Conservation (phyloP, 2,329 filamentous ascomycete genomes). For the Aspergillus chevalieri region DNA sequence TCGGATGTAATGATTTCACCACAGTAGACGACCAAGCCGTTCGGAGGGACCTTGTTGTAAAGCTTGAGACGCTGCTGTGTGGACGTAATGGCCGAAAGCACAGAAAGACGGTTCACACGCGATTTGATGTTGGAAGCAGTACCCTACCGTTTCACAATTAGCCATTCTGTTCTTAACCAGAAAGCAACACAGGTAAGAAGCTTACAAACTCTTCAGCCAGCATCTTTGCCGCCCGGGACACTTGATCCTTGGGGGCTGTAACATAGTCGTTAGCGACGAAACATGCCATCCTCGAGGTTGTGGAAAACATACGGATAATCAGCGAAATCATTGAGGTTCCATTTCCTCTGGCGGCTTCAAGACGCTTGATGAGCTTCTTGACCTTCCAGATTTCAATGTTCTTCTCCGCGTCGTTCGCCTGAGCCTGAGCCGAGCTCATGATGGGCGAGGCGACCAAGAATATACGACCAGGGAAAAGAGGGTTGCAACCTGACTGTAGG, state of each 20-base stretch:
- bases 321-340: conserved; percentile 99
- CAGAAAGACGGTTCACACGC: conserved; percentile 95
- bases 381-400: conserved; percentile 89
- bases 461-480: conserved; percentile 16
- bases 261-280: conserved; percentile 12
- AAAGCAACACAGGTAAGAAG: conserved; percentile 9
- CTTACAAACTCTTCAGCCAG: conserved; percentile 99
- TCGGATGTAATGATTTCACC: conserved; percentile 99
- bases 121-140: conserved; percentile 99
- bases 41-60: conserved; percentile 97
- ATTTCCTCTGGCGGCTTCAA: conserved; percentile 95
- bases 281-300: neutral
- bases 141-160: conserved; percentile 52
- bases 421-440: conserved; percentile 77
- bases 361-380: conserved; percentile 98
- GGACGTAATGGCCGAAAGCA: conserved; percentile 95
- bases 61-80: conserved; percentile 98
- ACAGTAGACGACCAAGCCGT: conserved; percentile 96
- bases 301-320: conserved; percentile 75
- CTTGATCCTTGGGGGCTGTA: conserved; percentile 91
- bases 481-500: conserved; percentile 7
- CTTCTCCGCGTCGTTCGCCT: conserved; percentile 91
- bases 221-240: conserved; percentile 96
- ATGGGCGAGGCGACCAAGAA: conserved; percentile 43
- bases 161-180: neutral